Percentiles rank a stretch among this genome's conserved stretches.
Evolutionary conservation across 2,329 filamentous ascomycete species (phyloP).

Genomic region (Arachnopeziza araneosa): DNA sequence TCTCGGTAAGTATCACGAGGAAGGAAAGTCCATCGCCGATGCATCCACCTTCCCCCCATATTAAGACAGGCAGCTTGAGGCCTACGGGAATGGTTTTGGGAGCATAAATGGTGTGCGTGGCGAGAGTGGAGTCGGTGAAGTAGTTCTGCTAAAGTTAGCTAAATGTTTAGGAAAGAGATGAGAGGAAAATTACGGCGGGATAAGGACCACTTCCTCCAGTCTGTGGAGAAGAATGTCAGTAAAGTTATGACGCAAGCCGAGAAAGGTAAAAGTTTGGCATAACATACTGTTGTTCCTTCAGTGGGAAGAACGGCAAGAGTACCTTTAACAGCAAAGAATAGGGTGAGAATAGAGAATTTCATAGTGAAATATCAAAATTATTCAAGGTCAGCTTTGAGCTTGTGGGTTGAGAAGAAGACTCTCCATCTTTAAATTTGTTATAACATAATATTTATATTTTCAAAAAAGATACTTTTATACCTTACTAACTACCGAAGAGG

Average conservation of each 20-base stretch:
- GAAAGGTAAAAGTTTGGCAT: neutral
- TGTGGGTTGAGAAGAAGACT: neutral
- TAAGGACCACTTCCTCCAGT: neutral
- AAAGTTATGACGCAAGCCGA: neutral
- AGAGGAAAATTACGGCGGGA: neutral
- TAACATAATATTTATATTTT: neutral
- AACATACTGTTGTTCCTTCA: neutral
- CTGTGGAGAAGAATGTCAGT: neutral
- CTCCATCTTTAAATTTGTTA: neutral
- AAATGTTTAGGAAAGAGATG: neutral
- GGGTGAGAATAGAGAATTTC: neutral
- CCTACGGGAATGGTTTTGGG: neutral
- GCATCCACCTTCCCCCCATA: neutral
- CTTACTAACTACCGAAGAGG: neutral
- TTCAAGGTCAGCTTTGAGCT: neutral
- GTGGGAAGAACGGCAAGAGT: neutral
- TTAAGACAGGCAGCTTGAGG: neutral
- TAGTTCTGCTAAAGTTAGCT: neutral
- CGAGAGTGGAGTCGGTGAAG: neutral
- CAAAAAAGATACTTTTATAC: neutral
- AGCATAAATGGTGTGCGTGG: neutral
- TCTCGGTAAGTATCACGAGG: neutral
- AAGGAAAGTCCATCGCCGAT: neutral
- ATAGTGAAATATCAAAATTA: neutral
- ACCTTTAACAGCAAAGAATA: neutral